These are phyloP conservation scores for Cladochytrium tenue DNA, from an alignment of 371 early-diverging fungal genomes.

Conservation along the genomic window DNA sequence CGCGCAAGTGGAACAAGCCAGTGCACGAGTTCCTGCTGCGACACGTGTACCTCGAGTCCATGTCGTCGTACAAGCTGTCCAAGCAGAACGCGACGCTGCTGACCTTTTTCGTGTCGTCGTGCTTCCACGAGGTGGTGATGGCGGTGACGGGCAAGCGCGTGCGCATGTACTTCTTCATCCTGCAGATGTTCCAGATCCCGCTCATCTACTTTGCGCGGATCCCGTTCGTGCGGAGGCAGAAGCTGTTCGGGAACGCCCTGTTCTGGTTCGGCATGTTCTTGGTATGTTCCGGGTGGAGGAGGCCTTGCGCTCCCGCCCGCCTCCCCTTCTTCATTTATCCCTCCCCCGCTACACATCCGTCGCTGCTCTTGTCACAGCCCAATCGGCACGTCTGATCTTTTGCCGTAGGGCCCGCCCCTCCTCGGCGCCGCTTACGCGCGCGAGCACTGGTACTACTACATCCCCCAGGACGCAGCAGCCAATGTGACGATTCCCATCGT, in stretches of 20 bases:
- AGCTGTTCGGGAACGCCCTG: slow-evolving; percentile 72
- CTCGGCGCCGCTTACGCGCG: slow-evolving; percentile 71
- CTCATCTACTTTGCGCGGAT: slow-evolving; percentile 73
- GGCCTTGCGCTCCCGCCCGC: not conserved
- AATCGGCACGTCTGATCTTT: no score
- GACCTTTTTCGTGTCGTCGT: slow-evolving; percentile 84
- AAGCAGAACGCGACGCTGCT: slow-evolving; percentile 74
- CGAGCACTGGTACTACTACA: slow-evolving; percentile 17
- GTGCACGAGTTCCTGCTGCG: slow-evolving; percentile 94
- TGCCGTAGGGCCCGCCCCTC: slow-evolving; percentile 70
- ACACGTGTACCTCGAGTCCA: slow-evolving; percentile 86
- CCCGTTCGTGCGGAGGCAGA: slow-evolving; percentile 59
- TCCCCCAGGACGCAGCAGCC: not conserved
- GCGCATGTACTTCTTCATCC: slow-evolving; percentile 77
- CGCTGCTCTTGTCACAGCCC: slow-evolving; percentile 1
- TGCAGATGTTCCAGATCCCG: slow-evolving; percentile 94
- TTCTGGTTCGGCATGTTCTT: slow-evolving; percentile 80
- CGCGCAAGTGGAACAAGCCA: slow-evolving; percentile 96
- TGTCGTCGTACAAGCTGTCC: slow-evolving; percentile 73
- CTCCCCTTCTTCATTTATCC: not conserved
- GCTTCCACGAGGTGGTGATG: slow-evolving; percentile 89
- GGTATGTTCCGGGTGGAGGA: slow-evolving; percentile 21
- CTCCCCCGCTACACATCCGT: not conserved
- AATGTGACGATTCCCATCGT: not conserved
- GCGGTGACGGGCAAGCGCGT: slow-evolving; percentile 71